Conservation (phyloP, 2,329 filamentous ascomycete species). For the Bipolaris victoriae region DNA sequence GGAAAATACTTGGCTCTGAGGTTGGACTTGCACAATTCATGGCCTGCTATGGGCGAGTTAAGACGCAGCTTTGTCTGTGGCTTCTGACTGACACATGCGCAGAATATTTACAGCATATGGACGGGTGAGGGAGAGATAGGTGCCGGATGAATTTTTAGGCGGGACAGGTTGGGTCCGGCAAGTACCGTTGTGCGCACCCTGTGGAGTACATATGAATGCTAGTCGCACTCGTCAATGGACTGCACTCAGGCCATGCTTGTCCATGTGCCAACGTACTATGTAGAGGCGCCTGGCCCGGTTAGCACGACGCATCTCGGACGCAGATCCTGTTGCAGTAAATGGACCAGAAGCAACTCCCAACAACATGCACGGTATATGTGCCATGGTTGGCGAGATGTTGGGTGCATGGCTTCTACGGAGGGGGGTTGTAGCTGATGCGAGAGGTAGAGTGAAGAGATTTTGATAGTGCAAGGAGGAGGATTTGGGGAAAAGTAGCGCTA, state of each 20-base stretch:
- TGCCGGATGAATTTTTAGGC: not conserved
- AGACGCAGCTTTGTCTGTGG: not conserved
- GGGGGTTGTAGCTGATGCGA: not conserved
- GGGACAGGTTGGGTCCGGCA: constrained; percentile 1
- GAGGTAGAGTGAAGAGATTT: constrained; percentile 1
- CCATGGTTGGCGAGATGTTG: not conserved
- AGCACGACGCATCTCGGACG: constrained; percentile 11
- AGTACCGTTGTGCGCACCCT: constrained; percentile 9
- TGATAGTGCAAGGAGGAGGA: constrained; percentile 3
- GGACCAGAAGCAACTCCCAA: constrained; percentile 11
- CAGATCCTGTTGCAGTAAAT: constrained; percentile 11
- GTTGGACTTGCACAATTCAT: not conserved
- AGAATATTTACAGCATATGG: not conserved
- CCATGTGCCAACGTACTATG: constrained; percentile 3
- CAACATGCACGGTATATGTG: constrained; percentile 9
- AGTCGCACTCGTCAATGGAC: constrained; percentile 7
- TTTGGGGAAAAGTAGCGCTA: constrained; percentile 12
- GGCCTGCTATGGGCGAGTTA: not conserved
- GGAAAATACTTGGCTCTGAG: not conserved
- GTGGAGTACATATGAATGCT: constrained; percentile 1
- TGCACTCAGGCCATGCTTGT: constrained; percentile 13
- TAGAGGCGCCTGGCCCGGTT: constrained; percentile 11
- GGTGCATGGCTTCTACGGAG: not conserved
- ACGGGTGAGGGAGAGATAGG: not conserved
- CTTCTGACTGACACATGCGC: not conserved